Evolutionary conservation across 2,329 filamentous ascomycete genomes (phyloP), one percentile per base, ranked within the genome.

Genomic region (Aspergillus chevalieri): DNA sequence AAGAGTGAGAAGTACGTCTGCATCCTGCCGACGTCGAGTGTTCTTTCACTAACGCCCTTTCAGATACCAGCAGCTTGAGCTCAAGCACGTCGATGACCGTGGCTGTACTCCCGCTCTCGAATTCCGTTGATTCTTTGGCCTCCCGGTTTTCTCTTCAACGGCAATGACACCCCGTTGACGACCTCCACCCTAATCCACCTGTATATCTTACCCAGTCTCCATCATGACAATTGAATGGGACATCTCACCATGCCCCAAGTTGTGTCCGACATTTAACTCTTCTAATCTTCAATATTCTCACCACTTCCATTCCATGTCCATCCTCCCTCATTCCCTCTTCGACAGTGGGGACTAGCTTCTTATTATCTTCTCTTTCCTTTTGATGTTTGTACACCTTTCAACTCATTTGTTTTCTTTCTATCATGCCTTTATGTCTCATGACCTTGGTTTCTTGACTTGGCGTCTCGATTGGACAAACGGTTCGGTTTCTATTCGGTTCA

Each of bases 1-100:
- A 95, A 95, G 75, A 97, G 91, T 73, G 92, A 97, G 75, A 95
- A 92, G 89, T 96, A 72, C 73, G 87, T 80, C 48, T 47, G 44
- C 12, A 22, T 33, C 36, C 15, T 8, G 54, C 6, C n/a, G 3
- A 15, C n/a, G 21, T 8, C 45, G 3, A 33, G 33, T 28, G 24
- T 17, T 24, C 6, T 39, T 34, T 43, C 49, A 41, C 53, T 58
- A 42, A 57, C 44, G 14, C n/a, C 8, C 12, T 38, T 45, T 15
- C 57, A 94, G 89, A 62, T 95, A 92, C 68, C 93, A 98, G 72
- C 89, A 95, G 69, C 77, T 97, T 59, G 88, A 95, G 65, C 76
- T 98, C 61, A 87, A 89, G 69, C 90, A 95, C 69, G 86, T 96
- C 49, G 81, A 87, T 51, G 87, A 95, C 68, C 80, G 77, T 63